Conservation (phyloP, 2,329 filamentous ascomycete genomes). For the Pseudomassariella vexata region DNA sequence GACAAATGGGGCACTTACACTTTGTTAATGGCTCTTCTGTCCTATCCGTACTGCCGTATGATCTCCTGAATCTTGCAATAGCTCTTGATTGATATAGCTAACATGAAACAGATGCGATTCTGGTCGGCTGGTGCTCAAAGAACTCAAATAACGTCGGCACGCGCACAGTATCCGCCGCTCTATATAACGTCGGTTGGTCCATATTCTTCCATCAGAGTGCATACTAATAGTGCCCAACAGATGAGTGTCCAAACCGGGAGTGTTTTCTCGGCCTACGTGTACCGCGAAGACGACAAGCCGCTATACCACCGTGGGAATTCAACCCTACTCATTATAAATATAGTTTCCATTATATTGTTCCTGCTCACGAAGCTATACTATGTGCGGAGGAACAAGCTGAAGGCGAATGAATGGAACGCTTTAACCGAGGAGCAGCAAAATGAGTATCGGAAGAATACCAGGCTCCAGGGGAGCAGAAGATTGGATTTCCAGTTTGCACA, state of each 20-base stretch:
- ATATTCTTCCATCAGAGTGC: neutral
- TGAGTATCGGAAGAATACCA: constrained; percentile 38
- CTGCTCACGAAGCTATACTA: constrained; percentile 48
- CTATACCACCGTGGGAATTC: constrained; percentile 49
- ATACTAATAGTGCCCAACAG: constrained; percentile 9
- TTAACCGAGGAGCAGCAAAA: constrained; percentile 42
- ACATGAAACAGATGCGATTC: constrained; percentile 50
- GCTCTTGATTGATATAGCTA: too few species aligned
- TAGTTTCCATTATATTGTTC: constrained; percentile 44
- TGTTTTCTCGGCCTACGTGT: constrained; percentile 36
- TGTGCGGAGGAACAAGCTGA: constrained; percentile 39
- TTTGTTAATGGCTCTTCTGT: constrained; percentile 40
- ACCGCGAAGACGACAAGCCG: constrained; percentile 48
- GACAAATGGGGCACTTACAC: constrained; percentile 46
- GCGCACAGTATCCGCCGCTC: constrained; percentile 49
- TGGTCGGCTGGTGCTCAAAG: constrained; percentile 52
- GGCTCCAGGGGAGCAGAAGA: constrained; percentile 33
- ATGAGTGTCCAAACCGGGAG: constrained; percentile 31
- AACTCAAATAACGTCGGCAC: constrained; percentile 57
- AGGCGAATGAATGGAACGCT: constrained; percentile 38
- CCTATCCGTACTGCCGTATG: constrained; percentile 49
- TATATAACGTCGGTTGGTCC: constrained; percentile 43
- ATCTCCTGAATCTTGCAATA: too few species aligned
- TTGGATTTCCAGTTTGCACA: constrained; percentile 36
- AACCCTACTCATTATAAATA: constrained; percentile 42